Evolutionary conservation across 177 flowering plant species (phyloP).

Genomic region (Tripterygium wilfordii): DNA sequence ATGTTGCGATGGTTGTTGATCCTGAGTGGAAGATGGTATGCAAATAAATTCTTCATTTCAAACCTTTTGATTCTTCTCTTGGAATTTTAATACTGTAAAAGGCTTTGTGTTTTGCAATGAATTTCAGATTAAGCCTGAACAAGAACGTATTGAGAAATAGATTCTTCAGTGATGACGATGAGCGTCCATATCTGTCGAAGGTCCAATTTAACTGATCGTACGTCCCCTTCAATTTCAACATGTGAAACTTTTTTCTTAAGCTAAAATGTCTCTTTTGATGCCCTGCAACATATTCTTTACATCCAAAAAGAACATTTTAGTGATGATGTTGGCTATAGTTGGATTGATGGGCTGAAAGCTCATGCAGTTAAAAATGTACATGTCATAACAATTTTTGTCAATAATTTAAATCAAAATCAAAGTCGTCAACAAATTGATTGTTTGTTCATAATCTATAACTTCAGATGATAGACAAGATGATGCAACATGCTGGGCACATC

Average conservation of each 20-base stretch:
- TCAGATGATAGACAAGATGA: conserved; percentile 77
- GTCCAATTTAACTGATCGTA: conserved; percentile 14
- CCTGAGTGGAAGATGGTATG: conserved; percentile 83
- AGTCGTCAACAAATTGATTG: too few relatives aligned
- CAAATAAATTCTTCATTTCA: background rate
- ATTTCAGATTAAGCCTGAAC: conserved; percentile 56
- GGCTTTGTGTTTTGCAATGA: background rate
- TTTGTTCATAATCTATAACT: conserved; percentile 2
- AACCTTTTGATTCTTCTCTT: too few relatives aligned
- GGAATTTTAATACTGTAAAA: too few relatives aligned
- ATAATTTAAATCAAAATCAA: background rate
- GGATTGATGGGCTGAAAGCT: conserved; percentile 84
- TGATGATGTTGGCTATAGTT: conserved; percentile 86
- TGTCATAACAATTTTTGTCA: background rate
- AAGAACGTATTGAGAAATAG: conserved; percentile 78
- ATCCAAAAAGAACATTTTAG: too few relatives aligned
- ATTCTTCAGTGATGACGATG: conserved; percentile 74
- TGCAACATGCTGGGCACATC: conserved; percentile 62
- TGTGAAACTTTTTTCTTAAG: background rate
- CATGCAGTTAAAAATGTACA: conserved; percentile 66
- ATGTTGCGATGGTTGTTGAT: conserved; percentile 74
- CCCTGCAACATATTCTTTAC: conserved; percentile 71
- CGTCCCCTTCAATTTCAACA: background rate
- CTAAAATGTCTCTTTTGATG: conserved; percentile 15
- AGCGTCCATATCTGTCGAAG: conserved; percentile 76